Percentiles rank a stretch among this genome's conserved stretches.
phyloP scores from a whole-genome alignment of 352 stramenopile species.

The Poterioochromonas sp. region DNA sequence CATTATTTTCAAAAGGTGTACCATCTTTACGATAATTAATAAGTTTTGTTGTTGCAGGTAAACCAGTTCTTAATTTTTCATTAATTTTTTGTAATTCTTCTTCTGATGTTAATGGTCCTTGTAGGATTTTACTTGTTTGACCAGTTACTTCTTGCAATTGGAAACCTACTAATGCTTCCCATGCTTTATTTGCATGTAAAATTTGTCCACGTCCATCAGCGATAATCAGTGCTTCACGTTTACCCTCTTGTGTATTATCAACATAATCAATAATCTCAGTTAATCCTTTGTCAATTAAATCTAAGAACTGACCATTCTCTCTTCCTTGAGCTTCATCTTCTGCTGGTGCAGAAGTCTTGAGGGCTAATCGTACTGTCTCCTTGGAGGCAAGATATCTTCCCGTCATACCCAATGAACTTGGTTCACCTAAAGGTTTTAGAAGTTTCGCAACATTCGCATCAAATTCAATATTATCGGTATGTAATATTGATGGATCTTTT shows the following conservation, averaged over 20 bases:
- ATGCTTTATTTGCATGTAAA: background rate
- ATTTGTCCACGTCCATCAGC: background rate
- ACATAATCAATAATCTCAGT: conserved; percentile 9
- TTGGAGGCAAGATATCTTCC: conserved; percentile 11
- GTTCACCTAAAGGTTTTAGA: conserved; percentile 6
- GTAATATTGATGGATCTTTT: background rate
- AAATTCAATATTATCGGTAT: background rate
- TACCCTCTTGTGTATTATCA: background rate
- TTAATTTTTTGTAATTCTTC: background rate
- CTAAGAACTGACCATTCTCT: background rate
- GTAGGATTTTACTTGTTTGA: background rate
- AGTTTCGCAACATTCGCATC: background rate
- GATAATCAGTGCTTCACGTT: background rate
- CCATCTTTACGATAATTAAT: background rate
- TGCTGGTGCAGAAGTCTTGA: background rate
- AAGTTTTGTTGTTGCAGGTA: background rate
- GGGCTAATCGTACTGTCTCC: background rate
- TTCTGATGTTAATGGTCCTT: background rate
- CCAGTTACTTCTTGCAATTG: background rate
- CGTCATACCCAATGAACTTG: background rate
- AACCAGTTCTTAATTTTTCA: conserved; percentile 3
- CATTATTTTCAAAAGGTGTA: background rate
- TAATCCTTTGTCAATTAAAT: conserved; percentile 9
- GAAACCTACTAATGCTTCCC: background rate
- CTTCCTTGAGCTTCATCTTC: background rate